Base-by-base conservation (phyloP, 73 alveolate species). In the Urostyla sp. region DNA sequence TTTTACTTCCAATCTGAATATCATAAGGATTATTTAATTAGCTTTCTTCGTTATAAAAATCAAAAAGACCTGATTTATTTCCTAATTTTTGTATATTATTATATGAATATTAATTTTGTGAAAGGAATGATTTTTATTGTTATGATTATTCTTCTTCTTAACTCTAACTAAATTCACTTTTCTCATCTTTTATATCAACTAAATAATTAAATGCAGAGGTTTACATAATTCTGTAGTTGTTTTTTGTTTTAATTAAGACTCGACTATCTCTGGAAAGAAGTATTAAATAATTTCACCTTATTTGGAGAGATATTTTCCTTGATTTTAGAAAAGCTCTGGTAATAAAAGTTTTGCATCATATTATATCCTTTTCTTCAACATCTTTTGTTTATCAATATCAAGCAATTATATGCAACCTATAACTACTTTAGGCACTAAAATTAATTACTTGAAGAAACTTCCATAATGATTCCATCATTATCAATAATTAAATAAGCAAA, bases 261-360 rank as follows among this genome's bases (percentile, higher is more conserved):
- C 87, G 24, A 46, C 27, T 2, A 75, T n/a, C 31, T 75, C 87
- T 8, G 87, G 87, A 32, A 36, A 75, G 53, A 15, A 57, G 40
- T 56, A 75, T 0, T 28, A 34, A 28, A 75, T 53, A 26, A 15
- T 56, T 4, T 75, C 87, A 8, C 87, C 87, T 51, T 75, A 28
- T 31, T 75, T 75, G 31, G 69, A 56, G 31, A 30, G 30, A 27
- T 8, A 75, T 28, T n/a, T 53, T 13, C 57, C 21, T 23, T 18
- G 28, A 5, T 56, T 67, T 15, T 36, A 36, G 30, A 55, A 31
- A 1, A 75, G 24, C 21, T 24, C 37, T 20, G 76, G 66, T 24
- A 45, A 34, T 23, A 55, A 36, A n/a, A 56, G 60, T 16, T 55
- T 75, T 0, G 26, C 16, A 52, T 50, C 66, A 23, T 75, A 49